Evolutionary conservation across 345 rosid species (phyloP), one percentile per base, ranked within the genome.

Genomic region (Psidium friedrichsthalianum): DNA sequence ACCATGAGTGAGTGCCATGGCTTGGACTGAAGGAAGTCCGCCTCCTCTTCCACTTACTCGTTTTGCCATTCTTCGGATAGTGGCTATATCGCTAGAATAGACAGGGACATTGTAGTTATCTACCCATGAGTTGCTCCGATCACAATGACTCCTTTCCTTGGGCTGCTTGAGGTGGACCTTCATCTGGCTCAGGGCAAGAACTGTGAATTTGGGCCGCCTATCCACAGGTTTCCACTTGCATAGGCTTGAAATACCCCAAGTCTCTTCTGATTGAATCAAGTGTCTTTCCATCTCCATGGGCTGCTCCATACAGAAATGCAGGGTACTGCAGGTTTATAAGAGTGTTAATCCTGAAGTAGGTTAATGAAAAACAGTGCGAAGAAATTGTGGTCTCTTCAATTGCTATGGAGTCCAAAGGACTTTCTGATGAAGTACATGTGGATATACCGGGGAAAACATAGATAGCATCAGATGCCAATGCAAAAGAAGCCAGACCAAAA

Each of bases 31-130:
- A 64, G 89, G 87, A 87, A 95, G 92, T n/a, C 99, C 97, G 1
- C 97, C 98, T 83, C 98, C 95, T 90, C 98, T 92, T 87, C 91
- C 93, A 69, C 98, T 95, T 2, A 89, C 93, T 85, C 83, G 89
- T 88, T 93, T 94, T n/a, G 98, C 94, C 25, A 95, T 86, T 88
- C 93, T 91, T 82, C 89, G 89, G 86, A 94, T 94, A 56, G 95
- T 85, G 78, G 88, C 89, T 24, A 93, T 87, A 87, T 92, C 91
- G 10, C 87, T 88, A 49, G 95, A 91, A 88, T 90, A 89, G 82
- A 95, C 89, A 8, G 98, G 99, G 87, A 93, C 89, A 55, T 97
- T 95, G 88, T 92, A 95, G 93, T 95, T 97, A 85, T 92, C 98
- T 40, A 95, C 96, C 98, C 98, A 97, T 76, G 85, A 32, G 94